Base-by-base conservation (phyloP, 2,329 filamentous ascomycete genomes). In the Trichoderma cornu-damae region DNA sequence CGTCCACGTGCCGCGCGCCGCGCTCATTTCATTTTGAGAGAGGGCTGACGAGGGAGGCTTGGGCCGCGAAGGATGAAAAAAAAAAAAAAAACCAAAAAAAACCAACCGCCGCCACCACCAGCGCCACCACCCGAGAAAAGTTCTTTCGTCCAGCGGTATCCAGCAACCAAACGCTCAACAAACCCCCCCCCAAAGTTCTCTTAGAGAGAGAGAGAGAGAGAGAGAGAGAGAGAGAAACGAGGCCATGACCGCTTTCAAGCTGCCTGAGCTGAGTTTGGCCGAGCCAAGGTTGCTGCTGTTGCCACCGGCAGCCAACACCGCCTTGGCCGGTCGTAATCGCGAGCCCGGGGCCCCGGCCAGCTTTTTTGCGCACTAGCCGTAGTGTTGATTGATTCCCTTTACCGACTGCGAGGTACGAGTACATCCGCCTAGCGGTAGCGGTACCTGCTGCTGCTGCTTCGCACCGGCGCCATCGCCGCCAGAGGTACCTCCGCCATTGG, bases 1-100 rank as follows among this genome's bases (percentile, higher is more conserved):
- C 42, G 51, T 54, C 51, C 51, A 54, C 51, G 51, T 54, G 51
- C 51, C 42, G 32, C 51, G 11, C 7, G 37, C 34, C 42, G n/a
- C n/a, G n/a, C n/a, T n/a, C n/a, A n/a, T n/a, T n/a, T n/a, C n/a
- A n/a, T n/a, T n/a, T n/a, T n/a, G n/a, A n/a, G 9, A 4, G 20
- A 12, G 18, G 14, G 38, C 20, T 42, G 38, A 42, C 38, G 38
- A 37, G 5, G 24, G 30, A 32, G 43, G 30, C 9, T 18, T 32
- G 8, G 30, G 14, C 30, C 11, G 30, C 46, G 46, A 16, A 51
- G 48, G 48, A 51, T 51, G 7, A 11, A 16, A 6, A 16, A 16
- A 9, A 28, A 11, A n/a, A 28, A 44, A 44, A 30, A 16, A 28
- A 44, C 2, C n/a, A 44, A 8, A 16, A 28, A 12, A 22, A 40